These are phyloP conservation scores for Pseudogymnoascus sp. DNA, from an alignment of 2,329 filamentous ascomycete genomes.

Conservation along the genomic window DNA sequence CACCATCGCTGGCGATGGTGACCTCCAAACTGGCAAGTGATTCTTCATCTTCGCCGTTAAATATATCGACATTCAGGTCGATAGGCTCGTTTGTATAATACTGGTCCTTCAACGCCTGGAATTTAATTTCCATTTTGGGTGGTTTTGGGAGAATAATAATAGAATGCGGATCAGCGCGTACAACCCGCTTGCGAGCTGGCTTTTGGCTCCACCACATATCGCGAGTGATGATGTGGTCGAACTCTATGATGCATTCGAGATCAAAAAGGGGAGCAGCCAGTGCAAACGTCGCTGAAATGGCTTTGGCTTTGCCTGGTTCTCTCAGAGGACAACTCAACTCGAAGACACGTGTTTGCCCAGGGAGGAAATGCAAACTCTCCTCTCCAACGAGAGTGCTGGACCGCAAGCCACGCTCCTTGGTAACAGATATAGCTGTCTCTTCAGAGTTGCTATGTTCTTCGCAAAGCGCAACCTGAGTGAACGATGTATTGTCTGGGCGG, in stretches of 20 bases:
- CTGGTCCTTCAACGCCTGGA: conserved; percentile 55
- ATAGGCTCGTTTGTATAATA: conserved; percentile 83
- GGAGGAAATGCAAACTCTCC: conserved; percentile 56
- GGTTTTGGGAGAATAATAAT: conserved; percentile 79
- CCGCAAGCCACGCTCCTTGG: not conserved
- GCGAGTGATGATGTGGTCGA: conserved; percentile 37
- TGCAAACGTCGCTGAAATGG: conserved; percentile 54
- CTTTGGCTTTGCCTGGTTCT: conserved; percentile 71
- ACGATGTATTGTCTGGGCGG: conserved; percentile 16
- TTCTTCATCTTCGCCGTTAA: conserved; percentile 77
- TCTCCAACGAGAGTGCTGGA: conserved; percentile 39
- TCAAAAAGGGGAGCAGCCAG: conserved; percentile 60
- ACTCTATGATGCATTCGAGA: conserved; percentile 56
- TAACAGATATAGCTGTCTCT: not conserved
- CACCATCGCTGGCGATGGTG: conserved; percentile 52
- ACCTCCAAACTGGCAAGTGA: conserved; percentile 66
- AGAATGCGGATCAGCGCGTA: conserved; percentile 43
- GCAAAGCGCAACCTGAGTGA: conserved; percentile 8
- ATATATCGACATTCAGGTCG: conserved; percentile 57
- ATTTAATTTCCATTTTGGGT: conserved; percentile 75
- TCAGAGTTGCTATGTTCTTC: conserved; percentile 1
- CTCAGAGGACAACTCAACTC: conserved; percentile 66
- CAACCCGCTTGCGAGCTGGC: conserved; percentile 38
- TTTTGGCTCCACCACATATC: conserved; percentile 44
- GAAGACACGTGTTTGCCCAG: conserved; percentile 63